phyloP scores from a whole-genome alignment of 2,329 filamentous ascomycete genomes.

The Pezicula rhizophila region DNA sequence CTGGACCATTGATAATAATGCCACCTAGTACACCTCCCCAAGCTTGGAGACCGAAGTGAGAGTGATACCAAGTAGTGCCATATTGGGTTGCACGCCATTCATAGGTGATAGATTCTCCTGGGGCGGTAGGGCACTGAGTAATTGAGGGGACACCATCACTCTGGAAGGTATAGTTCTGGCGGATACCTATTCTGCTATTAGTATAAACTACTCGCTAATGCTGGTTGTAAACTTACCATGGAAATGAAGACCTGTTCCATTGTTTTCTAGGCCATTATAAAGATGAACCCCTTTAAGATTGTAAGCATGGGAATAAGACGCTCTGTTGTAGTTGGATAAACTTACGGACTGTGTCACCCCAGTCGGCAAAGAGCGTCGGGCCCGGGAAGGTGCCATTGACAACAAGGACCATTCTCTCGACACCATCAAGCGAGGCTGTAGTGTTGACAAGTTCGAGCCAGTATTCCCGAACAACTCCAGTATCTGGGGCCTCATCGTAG shows the following conservation, averaged over 20 bases:
- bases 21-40: slow-evolving; percentile 52
- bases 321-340: too few species aligned
- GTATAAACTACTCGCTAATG: too few species aligned
- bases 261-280: slow-evolving; percentile 19
- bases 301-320: too few species aligned
- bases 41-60: slow-evolving; percentile 43
- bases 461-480: slow-evolving; percentile 39
- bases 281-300: too few species aligned
- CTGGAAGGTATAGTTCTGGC: slow-evolving; percentile 31
- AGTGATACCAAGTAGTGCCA: slow-evolving; percentile 54
- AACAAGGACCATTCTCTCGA: slow-evolving; percentile 16
- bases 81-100: slow-evolving; percentile 24
- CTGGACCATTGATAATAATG: slow-evolving; percentile 56
- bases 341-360: slow-evolving; percentile 31
- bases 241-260: slow-evolving; percentile 34
- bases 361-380: slow-evolving; percentile 26
- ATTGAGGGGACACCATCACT: slow-evolving; percentile 36
- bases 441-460: slow-evolving; percentile 8
- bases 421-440: slow-evolving; percentile 22
- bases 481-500: slow-evolving; percentile 28
- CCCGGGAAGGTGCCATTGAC: slow-evolving; percentile 27
- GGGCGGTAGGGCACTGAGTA: slow-evolving; percentile 58
- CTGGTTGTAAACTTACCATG: too few species aligned
- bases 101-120: slow-evolving; percentile 24
- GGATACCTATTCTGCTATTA: slow-evolving; percentile 15